phyloP scores from a whole-genome alignment of 2,329 filamentous ascomycete species.

The Calcarisporium arbuscula region DNA sequence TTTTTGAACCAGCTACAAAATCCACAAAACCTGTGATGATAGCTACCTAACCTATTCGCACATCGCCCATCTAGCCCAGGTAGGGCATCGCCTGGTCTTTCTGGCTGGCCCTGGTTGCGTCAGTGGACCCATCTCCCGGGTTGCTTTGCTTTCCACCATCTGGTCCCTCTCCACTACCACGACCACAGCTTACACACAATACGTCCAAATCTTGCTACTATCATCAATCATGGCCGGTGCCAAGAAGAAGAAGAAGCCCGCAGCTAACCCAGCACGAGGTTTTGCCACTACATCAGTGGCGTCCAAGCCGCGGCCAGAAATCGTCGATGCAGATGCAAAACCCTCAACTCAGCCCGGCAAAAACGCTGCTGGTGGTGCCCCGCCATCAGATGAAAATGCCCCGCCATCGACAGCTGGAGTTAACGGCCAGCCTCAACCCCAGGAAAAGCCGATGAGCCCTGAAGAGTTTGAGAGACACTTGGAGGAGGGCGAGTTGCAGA shows the following conservation, averaged over 20 bases:
- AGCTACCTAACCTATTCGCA: no score
- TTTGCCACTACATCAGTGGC: conserved; percentile 92
- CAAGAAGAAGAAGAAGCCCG: conserved; percentile 89
- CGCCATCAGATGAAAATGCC: conserved; percentile 20
- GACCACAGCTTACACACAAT: conserved; percentile 1
- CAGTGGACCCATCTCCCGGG: no score
- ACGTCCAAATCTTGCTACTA: conserved; percentile 1
- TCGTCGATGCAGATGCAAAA: conserved; percentile 28
- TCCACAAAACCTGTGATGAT: no score
- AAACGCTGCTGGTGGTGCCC: conserved; percentile 21
- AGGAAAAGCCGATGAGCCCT: conserved; percentile 56
- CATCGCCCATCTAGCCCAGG: no score
- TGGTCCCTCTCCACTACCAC: no score
- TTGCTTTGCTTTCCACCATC: no score
- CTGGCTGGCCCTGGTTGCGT: no score
- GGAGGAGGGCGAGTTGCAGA: conserved; percentile 83
- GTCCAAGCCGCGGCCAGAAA: conserved; percentile 68
- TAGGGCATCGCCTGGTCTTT: no score
- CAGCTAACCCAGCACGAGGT: conserved; percentile 79
- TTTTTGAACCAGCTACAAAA: no score
- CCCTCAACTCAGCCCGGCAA: conserved; percentile 12
- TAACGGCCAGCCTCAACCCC: conserved; percentile 6
- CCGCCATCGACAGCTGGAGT: conserved; percentile 7
- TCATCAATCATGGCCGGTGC: conserved; percentile 53
- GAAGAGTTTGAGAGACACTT: conserved; percentile 88